Percentiles rank a stretch among this genome's conserved stretches.
phyloP scores from a whole-genome alignment of 306 rosid genomes.

The Quercus glauca region DNA sequence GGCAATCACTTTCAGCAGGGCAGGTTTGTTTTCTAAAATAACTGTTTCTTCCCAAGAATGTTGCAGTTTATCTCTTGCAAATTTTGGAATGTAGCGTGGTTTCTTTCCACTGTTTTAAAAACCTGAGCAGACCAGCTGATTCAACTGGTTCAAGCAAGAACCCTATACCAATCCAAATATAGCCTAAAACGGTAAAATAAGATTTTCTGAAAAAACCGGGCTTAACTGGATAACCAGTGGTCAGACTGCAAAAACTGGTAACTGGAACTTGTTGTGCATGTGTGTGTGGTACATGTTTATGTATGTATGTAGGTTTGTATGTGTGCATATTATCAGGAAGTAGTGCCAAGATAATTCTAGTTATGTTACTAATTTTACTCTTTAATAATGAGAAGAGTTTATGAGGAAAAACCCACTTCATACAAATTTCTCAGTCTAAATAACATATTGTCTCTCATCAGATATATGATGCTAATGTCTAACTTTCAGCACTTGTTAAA shows the following conservation, averaged over 20 bases:
- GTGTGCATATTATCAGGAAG: neutral
- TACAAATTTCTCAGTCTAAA: neutral
- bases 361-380: neutral
- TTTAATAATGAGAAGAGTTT: neutral
- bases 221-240: no score
- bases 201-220: no score
- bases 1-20: conserved; percentile 97
- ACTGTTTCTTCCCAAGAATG: neutral
- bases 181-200: no score
- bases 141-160: no score
- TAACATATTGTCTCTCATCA: conserved; percentile 1
- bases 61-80: conserved; percentile 11
- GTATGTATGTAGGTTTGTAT: no score
- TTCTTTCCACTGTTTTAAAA: neutral
- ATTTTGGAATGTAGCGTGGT: conserved; percentile 11
- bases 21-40: conserved; percentile 60
- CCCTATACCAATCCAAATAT: no score
- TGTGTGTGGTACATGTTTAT: no score
- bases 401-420: neutral
- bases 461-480: neutral
- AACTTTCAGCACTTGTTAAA: neutral
- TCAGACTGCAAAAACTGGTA: no score
- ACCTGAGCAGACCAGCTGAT: no score
- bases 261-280: no score
- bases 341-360: neutral